These are phyloP conservation scores for Corylus heterophylla DNA, from an alignment of 306 rosid species.

Conservation along the genomic window DNA sequence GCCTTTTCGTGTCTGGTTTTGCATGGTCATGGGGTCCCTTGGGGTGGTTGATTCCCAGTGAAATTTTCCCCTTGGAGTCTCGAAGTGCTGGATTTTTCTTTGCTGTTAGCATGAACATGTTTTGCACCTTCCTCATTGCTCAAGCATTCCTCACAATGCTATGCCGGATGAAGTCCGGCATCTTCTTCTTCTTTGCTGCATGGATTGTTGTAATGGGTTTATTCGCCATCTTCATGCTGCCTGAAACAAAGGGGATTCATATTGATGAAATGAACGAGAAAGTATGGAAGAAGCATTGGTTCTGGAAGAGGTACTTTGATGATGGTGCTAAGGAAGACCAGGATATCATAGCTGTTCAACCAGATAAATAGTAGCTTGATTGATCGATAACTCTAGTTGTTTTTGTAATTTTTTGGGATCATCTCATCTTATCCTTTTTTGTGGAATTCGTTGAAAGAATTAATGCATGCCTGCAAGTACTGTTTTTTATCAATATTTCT, in stretches of 20 bases:
- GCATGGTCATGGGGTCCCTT: slow-evolving; percentile 50
- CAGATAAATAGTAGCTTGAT: neutral
- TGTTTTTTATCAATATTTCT: neutral
- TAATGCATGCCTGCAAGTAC: neutral
- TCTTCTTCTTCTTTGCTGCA: slow-evolving; percentile 39
- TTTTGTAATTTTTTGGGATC: neutral
- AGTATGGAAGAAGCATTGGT: slow-evolving; percentile 45
- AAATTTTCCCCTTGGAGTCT: slow-evolving; percentile 29
- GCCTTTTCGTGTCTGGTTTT: slow-evolving; percentile 33
- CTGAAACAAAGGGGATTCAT: slow-evolving; percentile 40
- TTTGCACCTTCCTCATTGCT: slow-evolving; percentile 40
- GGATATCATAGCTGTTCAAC: neutral
- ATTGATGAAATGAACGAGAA: slow-evolving; percentile 39
- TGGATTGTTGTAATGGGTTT: slow-evolving; percentile 18
- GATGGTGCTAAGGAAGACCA: neutral
- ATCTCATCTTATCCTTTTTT: neutral
- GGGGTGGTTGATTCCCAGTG: slow-evolving; percentile 40
- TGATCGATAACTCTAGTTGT: neutral
- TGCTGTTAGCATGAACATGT: slow-evolving; percentile 40
- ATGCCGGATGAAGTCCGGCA: slow-evolving; percentile 20
- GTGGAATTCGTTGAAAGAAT: too few relatives aligned
- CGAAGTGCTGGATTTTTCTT: slow-evolving; percentile 34
- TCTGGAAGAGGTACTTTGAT: slow-evolving; percentile 33
- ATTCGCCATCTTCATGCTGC: slow-evolving; percentile 20
- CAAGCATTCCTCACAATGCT: slow-evolving; percentile 40